phyloP scores from a whole-genome alignment of 306 rosid genomes.

The Quercus alba region DNA sequence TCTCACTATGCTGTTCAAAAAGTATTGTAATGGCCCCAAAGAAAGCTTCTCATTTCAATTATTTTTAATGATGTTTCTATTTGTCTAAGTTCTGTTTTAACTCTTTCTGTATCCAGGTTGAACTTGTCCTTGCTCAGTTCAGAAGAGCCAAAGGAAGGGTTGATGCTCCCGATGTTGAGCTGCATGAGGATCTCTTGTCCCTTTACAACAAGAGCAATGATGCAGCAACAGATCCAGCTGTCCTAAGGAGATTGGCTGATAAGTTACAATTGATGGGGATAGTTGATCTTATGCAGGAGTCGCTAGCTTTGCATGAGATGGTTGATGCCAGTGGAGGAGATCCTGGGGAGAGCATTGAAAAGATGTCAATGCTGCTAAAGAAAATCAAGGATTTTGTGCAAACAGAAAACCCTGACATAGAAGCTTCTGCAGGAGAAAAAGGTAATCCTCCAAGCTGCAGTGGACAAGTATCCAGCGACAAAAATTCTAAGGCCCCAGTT shows the following conservation, averaged over 20 bases:
- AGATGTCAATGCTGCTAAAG: constrained; percentile 78
- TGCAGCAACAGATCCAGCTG: constrained; percentile 48
- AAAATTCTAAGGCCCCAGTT: constrained; percentile 45
- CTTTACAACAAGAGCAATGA: constrained; percentile 55
- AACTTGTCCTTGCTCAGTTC: constrained; percentile 91
- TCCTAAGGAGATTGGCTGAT: constrained; percentile 63
- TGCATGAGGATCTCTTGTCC: constrained; percentile 61
- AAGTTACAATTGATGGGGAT: constrained; percentile 78
- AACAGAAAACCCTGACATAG: constrained; percentile 65
- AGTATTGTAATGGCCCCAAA: background rate
- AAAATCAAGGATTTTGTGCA: constrained; percentile 78
- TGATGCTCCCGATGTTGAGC: constrained; percentile 67
- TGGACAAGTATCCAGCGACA: constrained; percentile 44
- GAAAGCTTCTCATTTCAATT: background rate
- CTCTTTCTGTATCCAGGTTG: constrained; percentile 58
- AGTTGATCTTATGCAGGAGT: constrained; percentile 79
- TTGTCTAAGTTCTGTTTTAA: constrained; percentile 13
- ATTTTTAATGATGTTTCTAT: background rate
- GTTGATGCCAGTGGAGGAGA: constrained; percentile 74
- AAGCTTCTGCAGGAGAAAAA: constrained; percentile 42
- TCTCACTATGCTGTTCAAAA: background rate
- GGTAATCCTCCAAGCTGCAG: constrained; percentile 43
- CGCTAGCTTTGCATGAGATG: constrained; percentile 92
- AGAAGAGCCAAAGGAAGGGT: constrained; percentile 87
- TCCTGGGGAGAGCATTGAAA: constrained; percentile 85